phyloP scores from a whole-genome alignment of 192 early-diverging fungal species.

The Backusella liffmaniae region DNA sequence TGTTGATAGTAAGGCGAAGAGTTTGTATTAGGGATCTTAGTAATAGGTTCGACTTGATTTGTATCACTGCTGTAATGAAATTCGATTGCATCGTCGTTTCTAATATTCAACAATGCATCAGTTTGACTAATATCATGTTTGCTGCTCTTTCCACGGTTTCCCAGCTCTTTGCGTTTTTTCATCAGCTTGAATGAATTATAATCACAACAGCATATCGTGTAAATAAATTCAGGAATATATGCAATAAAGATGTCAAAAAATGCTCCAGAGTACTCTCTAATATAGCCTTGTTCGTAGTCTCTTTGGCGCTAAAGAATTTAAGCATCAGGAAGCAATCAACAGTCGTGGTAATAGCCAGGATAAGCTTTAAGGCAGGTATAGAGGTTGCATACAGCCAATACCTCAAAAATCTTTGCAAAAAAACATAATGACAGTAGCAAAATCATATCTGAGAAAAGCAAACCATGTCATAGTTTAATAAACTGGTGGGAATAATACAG shows the following conservation, averaged over 20 bases:
- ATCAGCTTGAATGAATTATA: slow-evolving; percentile 22
- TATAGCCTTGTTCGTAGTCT: neutral
- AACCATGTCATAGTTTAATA: slow-evolving; percentile 30
- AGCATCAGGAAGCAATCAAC: slow-evolving; percentile 24
- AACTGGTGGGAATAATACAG: slow-evolving; percentile 34
- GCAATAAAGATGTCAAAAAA: slow-evolving; percentile 29
- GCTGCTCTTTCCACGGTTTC: neutral
- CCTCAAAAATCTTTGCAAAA: slow-evolving; percentile 35
- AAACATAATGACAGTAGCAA: slow-evolving; percentile 30
- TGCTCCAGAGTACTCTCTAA: neutral
- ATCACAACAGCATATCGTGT: slow-evolving; percentile 22
- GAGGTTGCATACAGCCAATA: slow-evolving; percentile 36
- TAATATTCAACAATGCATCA: neutral
- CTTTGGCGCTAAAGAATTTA: slow-evolving; percentile 13
- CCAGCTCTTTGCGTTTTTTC: slow-evolving; percentile 26
- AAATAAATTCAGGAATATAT: slow-evolving; percentile 36
- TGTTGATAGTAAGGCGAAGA: too few species aligned
- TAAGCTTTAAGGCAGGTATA: slow-evolving; percentile 31
- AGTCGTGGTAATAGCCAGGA: slow-evolving; percentile 20
- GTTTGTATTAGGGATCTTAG: too few species aligned
- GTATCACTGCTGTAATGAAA: too few species aligned
- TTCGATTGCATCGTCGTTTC: neutral
- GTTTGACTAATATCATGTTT: neutral
- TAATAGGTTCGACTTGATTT: too few species aligned
- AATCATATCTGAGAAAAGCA: slow-evolving; percentile 23